Percentiles rank a stretch among this genome's conserved stretches.
Conservation (phyloP, 306 rosid species). For the Carpinus viminea region DNA sequence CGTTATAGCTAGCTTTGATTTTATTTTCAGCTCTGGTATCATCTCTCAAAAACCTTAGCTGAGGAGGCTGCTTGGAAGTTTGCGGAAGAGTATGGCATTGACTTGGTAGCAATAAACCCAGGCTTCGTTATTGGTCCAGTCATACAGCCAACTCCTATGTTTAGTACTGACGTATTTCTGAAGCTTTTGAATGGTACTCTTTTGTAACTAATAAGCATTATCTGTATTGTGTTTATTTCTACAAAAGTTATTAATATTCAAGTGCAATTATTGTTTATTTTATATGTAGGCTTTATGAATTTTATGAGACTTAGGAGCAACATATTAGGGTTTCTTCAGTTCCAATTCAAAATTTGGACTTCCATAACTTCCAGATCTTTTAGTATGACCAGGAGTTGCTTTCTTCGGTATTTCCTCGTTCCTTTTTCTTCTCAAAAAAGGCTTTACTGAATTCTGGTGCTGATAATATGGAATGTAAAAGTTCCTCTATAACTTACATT, state of each 20-base stretch:
- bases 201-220: neutral
- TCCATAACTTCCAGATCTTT: neutral
- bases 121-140: slow-evolving; percentile 73
- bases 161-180: slow-evolving; percentile 47
- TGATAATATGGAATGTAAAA: neutral
- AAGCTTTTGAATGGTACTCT: slow-evolving; percentile 58
- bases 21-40: slow-evolving; percentile 66
- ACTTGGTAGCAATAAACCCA: slow-evolving; percentile 72
- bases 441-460: neutral
- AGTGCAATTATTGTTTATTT: no score
- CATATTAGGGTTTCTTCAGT: neutral
- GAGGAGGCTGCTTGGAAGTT: slow-evolving; percentile 94
- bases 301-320: neutral
- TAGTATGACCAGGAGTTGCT: neutral
- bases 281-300: no score
- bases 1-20: neutral
- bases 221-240: no score
- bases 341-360: neutral
- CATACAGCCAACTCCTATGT: slow-evolving; percentile 64
- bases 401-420: neutral
- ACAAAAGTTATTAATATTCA: neutral
- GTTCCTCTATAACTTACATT: neutral
- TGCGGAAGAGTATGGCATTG: slow-evolving; percentile 64
- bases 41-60: slow-evolving; percentile 78
- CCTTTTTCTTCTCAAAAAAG: neutral